Evolutionary conservation across 768 basidiomycete genomes (phyloP).

Genomic region (Gautieria morchelliformis): DNA sequence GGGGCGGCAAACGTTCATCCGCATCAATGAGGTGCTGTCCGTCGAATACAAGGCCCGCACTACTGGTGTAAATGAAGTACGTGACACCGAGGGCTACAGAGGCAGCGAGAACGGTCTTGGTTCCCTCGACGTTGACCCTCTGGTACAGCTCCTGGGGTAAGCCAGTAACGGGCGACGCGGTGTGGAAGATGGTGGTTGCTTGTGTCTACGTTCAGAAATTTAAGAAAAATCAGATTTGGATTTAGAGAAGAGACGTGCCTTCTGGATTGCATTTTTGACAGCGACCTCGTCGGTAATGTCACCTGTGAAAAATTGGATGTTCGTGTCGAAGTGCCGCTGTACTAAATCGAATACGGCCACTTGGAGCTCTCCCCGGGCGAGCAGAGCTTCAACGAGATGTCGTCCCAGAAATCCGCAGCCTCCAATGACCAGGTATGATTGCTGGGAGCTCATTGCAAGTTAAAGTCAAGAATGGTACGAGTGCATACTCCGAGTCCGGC

Average conservation of each 20-base stretch:
- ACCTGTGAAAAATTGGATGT: slow-evolving; percentile 80
- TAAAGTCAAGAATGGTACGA: neutral
- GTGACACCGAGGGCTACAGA: slow-evolving; percentile 61
- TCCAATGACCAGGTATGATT: slow-evolving; percentile 76
- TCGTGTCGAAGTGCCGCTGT: slow-evolving; percentile 66
- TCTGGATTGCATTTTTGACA: slow-evolving; percentile 62
- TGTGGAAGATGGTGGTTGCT: slow-evolving; percentile 90
- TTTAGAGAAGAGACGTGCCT: slow-evolving; percentile 35
- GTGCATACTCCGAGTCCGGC: too few relatives aligned
- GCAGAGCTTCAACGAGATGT: slow-evolving; percentile 80
- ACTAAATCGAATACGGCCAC: slow-evolving; percentile 90
- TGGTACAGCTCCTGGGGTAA: slow-evolving; percentile 64
- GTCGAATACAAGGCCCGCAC: slow-evolving; percentile 84
- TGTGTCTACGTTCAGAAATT: slow-evolving; percentile 42
- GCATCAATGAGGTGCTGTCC: slow-evolving; percentile 72
- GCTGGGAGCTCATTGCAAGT: neutral
- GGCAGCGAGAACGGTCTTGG: slow-evolving; percentile 74
- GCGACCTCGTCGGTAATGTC: slow-evolving; percentile 76
- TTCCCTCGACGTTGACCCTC: slow-evolving; percentile 93
- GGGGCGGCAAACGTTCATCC: slow-evolving; percentile 78
- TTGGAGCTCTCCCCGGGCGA: slow-evolving; percentile 59
- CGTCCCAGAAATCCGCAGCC: slow-evolving; percentile 89
- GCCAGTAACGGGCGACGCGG: slow-evolving; percentile 76
- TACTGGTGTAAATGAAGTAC: slow-evolving; percentile 92
- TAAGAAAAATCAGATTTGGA: too few relatives aligned